Base-by-base conservation (phyloP, 1,139 yeast genomes). In the Debaryomycetaceae sp. region DNA sequence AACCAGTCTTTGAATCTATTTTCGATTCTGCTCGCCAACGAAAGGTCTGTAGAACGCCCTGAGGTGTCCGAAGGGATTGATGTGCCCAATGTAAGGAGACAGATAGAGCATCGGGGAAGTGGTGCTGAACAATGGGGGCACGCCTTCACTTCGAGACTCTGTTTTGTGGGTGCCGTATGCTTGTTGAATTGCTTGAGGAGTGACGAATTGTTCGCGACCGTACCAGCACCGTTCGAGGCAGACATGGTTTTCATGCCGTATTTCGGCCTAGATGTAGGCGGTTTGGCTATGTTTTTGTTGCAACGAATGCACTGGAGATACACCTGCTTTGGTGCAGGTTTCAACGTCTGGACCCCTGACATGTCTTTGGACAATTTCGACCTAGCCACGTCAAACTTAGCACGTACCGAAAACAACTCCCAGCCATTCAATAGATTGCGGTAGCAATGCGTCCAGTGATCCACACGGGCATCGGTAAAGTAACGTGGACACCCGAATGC, bases 41-140 rank as follows among this genome's bases (percentile, higher is more conserved):
- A 49, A 14, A 35, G 40, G 31, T 56, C 61, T 20, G 44, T 45
- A 11, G 52, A 42, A 34, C 49, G 47, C 14, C 59, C 66, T 4
- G 56, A 42, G 4, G 60, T 52, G 34, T 65, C 74, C 4, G 57
- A 49, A 3, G 87, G 83, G 13, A 83, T 63, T 1, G 89, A 83
- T 0, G 87, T 80, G 0, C 98, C 98, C 49, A 90, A 68, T 0
- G 96, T 83, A 43, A 89, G 68, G 34, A 91, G 67, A 57, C 98
- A 93, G 6, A 93, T 85, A 0, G 97, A 90, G 63, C 98, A 93
- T 49, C 96, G 70, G 0, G 99, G 97, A 34, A 89, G 72, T n/a
- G 95, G 86, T 0, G 88, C 80, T 6, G 95, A 93, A 67, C 98
- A 91, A 55, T 85, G 86, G 0, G 91, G 91, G 61, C 97, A 90